These are phyloP conservation scores for Tolypocladium amazonense DNA, from an alignment of 2,329 filamentous ascomycete genomes.

Conservation along the genomic window DNA sequence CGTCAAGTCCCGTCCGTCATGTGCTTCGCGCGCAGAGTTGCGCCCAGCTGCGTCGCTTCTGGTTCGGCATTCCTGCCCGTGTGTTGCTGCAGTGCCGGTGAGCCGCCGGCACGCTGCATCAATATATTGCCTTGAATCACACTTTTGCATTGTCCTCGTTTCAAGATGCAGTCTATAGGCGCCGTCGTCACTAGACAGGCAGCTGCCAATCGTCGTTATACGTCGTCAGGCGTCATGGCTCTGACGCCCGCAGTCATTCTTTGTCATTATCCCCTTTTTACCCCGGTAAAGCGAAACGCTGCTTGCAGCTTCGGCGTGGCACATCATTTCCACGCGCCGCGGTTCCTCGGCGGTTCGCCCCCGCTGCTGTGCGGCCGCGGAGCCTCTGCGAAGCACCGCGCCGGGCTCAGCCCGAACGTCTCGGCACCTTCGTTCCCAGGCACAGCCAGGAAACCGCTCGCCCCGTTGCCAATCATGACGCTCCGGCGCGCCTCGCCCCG, in stretches of 20 bases:
- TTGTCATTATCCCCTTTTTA: not conserved
- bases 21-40: not conserved
- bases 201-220: not conserved
- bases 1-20: not conserved
- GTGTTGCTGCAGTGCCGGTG: not conserved
- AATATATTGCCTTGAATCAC: not conserved
- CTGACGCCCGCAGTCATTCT: not conserved
- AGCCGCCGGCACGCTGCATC: not conserved
- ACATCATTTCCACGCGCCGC: not conserved
- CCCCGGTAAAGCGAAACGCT: too few relatives aligned
- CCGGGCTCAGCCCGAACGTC: not conserved
- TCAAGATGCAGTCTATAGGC: not conserved
- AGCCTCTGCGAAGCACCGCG: constrained; percentile 10
- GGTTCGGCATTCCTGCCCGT: not conserved
- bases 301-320: not conserved
- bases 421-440: constrained; percentile 19
- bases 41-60: not conserved
- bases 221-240: not conserved
- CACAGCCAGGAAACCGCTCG: constrained; percentile 42
- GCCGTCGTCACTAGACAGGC: not conserved
- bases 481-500: constrained; percentile 41
- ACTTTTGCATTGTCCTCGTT: not conserved
- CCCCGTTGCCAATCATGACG: constrained; percentile 40
- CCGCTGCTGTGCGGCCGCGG: constrained; percentile 27
- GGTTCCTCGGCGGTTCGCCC: not conserved